Evolutionary conservation across 768 basidiomycete species (phyloP).

Genomic region (Mycena haematopus): DNA sequence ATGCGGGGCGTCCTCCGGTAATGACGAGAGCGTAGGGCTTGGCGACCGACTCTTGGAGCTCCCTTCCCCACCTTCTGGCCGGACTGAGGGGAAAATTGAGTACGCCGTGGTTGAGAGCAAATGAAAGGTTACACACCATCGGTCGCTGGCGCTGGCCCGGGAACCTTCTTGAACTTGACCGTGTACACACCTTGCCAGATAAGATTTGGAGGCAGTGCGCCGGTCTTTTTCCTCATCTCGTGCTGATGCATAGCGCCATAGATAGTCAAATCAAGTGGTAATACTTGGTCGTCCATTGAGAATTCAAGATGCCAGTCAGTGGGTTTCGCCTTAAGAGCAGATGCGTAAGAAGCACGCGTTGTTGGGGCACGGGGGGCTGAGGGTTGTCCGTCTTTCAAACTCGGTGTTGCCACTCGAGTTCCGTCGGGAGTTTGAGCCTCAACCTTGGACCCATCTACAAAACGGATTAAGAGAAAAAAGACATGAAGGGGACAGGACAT

Average conservation of each 20-base stretch:
- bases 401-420: constrained; percentile 91
- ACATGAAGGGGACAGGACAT: constrained; percentile 23
- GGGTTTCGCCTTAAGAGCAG: constrained; percentile 91
- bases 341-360: constrained; percentile 81
- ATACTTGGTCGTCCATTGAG: constrained; percentile 84
- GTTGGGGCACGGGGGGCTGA: constrained; percentile 38
- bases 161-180: constrained; percentile 91
- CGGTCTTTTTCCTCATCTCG: constrained; percentile 78
- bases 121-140: constrained; percentile 57
- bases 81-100: constrained; percentile 34
- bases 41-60: constrained; percentile 63
- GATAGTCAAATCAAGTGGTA: constrained; percentile 89
- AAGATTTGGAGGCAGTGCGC: constrained; percentile 66
- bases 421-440: constrained; percentile 98
- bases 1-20: constrained; percentile 84
- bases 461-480: constrained; percentile 18
- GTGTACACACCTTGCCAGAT: constrained; percentile 93
- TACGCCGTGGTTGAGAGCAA: neutral
- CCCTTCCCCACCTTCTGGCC: constrained; percentile 49
- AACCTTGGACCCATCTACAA: constrained; percentile 85
- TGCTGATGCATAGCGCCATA: constrained; percentile 97
- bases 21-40: constrained; percentile 73
- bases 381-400: constrained; percentile 52
- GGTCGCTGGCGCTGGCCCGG: constrained; percentile 72
- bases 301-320: constrained; percentile 98